Percentiles rank a stretch among this genome's conserved stretches.
phyloP scores from a whole-genome alignment of 2,329 filamentous ascomycete genomes.

The Paecilomyces formosus region DNA sequence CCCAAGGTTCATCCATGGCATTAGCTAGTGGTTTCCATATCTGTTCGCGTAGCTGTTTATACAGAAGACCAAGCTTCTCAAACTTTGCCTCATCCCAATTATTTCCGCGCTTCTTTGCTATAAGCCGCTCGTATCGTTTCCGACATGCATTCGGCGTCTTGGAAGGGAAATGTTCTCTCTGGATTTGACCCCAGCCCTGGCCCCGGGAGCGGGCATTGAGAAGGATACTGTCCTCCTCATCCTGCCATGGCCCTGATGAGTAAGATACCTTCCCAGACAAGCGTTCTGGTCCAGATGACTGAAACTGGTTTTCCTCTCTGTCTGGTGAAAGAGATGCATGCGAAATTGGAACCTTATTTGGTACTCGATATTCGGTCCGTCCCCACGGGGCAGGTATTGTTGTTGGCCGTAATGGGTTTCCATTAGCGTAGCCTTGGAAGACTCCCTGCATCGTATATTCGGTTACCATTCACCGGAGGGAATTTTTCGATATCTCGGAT shows the following conservation, averaged over 20 bases:
- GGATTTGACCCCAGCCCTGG: conserved; percentile 78
- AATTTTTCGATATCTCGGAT: background rate
- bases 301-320: background rate
- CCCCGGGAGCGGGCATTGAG: conserved; percentile 64
- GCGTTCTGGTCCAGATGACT: conserved; percentile 1
- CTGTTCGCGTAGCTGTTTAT: conserved; percentile 70
- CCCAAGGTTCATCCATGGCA: conserved; percentile 49
- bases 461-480: background rate
- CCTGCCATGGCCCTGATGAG: conserved; percentile 57
- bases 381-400: background rate
- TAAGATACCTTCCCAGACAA: conserved; percentile 2
- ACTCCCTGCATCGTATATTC: background rate
- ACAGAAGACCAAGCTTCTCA: conserved; percentile 66
- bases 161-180: conserved; percentile 64
- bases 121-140: conserved; percentile 77
- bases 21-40: conserved; percentile 72
- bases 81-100: conserved; percentile 74
- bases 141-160: conserved; percentile 79
- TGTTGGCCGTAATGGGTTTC: background rate
- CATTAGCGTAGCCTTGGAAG: background rate
- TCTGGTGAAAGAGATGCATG: background rate
- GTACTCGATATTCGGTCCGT: background rate
- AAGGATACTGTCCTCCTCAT: conserved; percentile 66
- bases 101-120: conserved; percentile 64
- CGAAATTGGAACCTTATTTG: background rate